phyloP scores from a whole-genome alignment of 2,329 filamentous ascomycete genomes.

The Saccharata proteae region DNA sequence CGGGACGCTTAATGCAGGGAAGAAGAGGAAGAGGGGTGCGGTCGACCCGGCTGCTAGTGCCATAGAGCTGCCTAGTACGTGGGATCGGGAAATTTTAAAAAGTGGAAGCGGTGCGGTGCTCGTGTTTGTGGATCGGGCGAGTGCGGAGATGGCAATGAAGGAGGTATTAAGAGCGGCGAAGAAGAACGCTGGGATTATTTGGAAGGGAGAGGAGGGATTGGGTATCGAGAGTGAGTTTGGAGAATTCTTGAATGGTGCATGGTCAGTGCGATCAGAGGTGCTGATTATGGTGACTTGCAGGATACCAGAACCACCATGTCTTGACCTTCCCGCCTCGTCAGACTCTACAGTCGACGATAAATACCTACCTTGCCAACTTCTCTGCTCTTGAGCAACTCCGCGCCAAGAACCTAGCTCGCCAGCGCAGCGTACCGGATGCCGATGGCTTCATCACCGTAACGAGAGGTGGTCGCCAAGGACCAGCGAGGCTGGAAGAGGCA shows the following conservation, averaged over 20 bases:
- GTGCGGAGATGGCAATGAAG: conserved; percentile 64
- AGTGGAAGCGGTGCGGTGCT: conserved; percentile 74
- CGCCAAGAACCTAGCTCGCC: conserved; percentile 47
- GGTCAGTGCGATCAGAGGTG: conserved; percentile 20
- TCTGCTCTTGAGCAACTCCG: conserved; percentile 52
- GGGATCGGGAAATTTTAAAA: conserved; percentile 56
- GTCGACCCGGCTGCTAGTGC: conserved; percentile 24
- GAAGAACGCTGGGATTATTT: conserved; percentile 48
- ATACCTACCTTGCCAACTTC: conserved; percentile 80
- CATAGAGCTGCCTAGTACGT: conserved; percentile 53
- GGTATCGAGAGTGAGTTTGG: conserved; percentile 41
- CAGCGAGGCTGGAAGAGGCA: conserved; percentile 60
- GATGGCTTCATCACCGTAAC: conserved; percentile 93
- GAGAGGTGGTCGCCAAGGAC: conserved; percentile 60
- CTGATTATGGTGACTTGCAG: no score
- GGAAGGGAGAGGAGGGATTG: conserved; percentile 43
- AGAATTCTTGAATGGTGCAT: no score
- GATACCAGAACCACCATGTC: conserved; percentile 52
- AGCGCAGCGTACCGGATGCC: conserved; percentile 74
- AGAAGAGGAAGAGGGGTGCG: conserved; percentile 44
- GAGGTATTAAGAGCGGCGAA: conserved; percentile 52
- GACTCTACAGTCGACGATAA: conserved; percentile 59
- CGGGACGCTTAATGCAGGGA: conserved; percentile 25
- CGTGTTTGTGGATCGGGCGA: conserved; percentile 70
- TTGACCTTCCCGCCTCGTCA: conserved; percentile 58